phyloP scores from a whole-genome alignment of 495 filamentous ascomycete genomes.

The Penicillium chermesinum region DNA sequence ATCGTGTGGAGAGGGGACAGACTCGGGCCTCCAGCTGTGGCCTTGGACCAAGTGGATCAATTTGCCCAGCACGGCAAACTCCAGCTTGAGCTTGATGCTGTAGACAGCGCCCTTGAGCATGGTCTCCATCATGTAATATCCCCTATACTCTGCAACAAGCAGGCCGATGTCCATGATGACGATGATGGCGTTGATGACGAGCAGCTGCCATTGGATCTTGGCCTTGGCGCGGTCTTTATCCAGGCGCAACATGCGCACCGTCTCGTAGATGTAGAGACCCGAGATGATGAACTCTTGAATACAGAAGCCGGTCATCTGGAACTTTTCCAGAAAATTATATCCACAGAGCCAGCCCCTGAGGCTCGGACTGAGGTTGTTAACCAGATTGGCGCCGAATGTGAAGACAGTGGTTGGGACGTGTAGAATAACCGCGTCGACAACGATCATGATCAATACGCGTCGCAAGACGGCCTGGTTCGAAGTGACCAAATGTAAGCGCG shows the following conservation, averaged over 20 bases:
- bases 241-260: constrained; percentile 42
- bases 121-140: constrained; percentile 54
- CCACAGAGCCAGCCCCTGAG: constrained; percentile 28
- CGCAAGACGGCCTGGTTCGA: constrained; percentile 45
- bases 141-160: constrained; percentile 51
- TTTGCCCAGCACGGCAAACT: constrained; percentile 57
- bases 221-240: constrained; percentile 41
- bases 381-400: constrained; percentile 52
- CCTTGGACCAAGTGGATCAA: constrained; percentile 39
- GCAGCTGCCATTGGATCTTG: constrained; percentile 54
- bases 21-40: constrained; percentile 39
- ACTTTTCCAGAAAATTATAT: constrained; percentile 57
- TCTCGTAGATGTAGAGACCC: constrained; percentile 55
- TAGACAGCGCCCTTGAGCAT: constrained; percentile 58
- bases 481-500: constrained; percentile 59
- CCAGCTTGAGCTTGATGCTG: constrained; percentile 61
- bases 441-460: constrained; percentile 53
- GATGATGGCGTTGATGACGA: constrained; percentile 54
- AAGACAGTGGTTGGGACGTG: constrained; percentile 55
- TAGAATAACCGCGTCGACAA: constrained; percentile 48
- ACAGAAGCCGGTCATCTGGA: constrained; percentile 60
- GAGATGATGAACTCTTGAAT: constrained; percentile 60
- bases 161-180: constrained; percentile 52
- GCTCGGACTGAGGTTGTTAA: too few relatives aligned
- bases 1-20: constrained; percentile 22